Evolutionary conservation across 805 yeast genomes (phyloP).

Genomic region (Kazachstania psychrophila): DNA sequence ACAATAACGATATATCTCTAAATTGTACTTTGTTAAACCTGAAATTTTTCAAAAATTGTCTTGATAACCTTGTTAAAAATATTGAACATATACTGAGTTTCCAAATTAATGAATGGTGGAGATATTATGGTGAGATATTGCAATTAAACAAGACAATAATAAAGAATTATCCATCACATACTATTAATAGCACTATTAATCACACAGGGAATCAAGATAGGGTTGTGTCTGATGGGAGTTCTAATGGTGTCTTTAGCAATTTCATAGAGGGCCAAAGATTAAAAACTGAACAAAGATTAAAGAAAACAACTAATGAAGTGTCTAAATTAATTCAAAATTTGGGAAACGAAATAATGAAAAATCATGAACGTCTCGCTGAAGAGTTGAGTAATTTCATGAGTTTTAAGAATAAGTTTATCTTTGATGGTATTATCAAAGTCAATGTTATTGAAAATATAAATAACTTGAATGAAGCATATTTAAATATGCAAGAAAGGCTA

Average conservation of each 20-base stretch:
- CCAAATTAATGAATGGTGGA: conserved; percentile 40
- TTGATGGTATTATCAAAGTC: conserved; percentile 8
- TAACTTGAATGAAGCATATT: neutral
- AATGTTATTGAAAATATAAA: conserved; percentile 1
- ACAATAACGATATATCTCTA: neutral
- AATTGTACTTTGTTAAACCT: conserved; percentile 1
- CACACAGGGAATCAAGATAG: conserved; percentile 1
- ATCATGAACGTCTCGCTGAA: conserved; percentile 56
- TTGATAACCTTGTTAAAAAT: conserved; percentile 19
- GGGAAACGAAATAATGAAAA: conserved; percentile 38
- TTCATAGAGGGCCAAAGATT: conserved; percentile 46
- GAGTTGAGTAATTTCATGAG: conserved; percentile 51
- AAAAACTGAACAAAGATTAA: conserved; percentile 37
- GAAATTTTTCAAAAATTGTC: conserved; percentile 15
- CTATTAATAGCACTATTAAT: too few relatives aligned
- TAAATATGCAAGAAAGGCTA: too few relatives aligned
- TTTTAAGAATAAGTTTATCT: conserved; percentile 38
- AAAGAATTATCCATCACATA: conserved; percentile 24
- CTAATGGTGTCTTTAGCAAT: conserved; percentile 21
- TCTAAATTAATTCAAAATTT: conserved; percentile 36
- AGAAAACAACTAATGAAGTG: conserved; percentile 34
- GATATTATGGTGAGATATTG: conserved; percentile 34
- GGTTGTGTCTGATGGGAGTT: conserved; percentile 5
- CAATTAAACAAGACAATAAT: conserved; percentile 29
- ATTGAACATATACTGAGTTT: conserved; percentile 28